Conservation (phyloP, 495 filamentous ascomycete species). For the Aspergillus nidulans region DNA sequence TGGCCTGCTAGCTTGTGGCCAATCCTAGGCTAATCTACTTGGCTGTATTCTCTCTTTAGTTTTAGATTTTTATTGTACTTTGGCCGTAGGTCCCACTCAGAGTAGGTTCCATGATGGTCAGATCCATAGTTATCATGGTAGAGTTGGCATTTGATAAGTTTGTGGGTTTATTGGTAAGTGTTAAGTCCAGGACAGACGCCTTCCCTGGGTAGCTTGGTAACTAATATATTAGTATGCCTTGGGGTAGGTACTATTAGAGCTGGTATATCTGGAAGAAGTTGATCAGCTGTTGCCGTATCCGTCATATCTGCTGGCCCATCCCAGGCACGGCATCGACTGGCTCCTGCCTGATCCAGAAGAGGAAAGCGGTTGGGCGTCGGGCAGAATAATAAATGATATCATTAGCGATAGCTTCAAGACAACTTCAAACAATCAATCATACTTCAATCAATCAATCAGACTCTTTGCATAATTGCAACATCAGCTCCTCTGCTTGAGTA, state of each 20-base stretch:
- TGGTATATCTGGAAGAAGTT: constrained; percentile 12
- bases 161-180: constrained; percentile 6
- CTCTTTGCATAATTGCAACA: no score
- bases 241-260: not conserved
- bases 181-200: constrained; percentile 10
- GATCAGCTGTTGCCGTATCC: no score
- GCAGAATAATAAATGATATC: no score
- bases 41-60: constrained; percentile 20
- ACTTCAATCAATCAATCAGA: no score
- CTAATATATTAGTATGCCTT: no score
- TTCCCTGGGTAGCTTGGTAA: constrained; percentile 5
- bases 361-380: no score
- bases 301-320: no score
- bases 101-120: constrained; percentile 17
- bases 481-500: constrained; percentile 8
- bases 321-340: no score
- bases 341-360: no score
- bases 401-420: no score
- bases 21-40: constrained; percentile 22
- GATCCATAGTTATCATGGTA: constrained; percentile 20
- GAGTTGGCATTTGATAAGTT: constrained; percentile 19
- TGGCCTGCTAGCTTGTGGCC: constrained; percentile 9
- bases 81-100: constrained; percentile 19
- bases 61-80: constrained; percentile 7
- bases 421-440: no score